Base-by-base conservation (phyloP, 139 green algal genomes). In the Chlamydomonas sp. region DNA sequence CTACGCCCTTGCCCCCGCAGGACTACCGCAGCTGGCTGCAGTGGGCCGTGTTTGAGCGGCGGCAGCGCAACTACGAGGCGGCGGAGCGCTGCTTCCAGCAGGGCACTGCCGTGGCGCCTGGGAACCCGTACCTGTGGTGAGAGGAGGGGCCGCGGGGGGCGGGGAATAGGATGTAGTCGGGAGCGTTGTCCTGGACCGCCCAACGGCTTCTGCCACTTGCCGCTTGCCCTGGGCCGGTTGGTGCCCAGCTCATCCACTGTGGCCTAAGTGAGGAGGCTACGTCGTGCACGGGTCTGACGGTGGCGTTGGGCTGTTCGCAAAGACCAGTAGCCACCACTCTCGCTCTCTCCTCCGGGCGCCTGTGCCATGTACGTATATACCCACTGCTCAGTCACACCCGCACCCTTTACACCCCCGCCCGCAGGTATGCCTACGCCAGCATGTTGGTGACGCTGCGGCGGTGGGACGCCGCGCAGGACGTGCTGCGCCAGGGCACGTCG, bases 121-220 rank as follows among this genome's bases (percentile, higher is more conserved):
- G 85, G 80, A 95, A 97, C 91, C 92, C 95, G 0, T 92, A 94
- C 91, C 82, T 97, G 4, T 97, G 94, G 92, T 95, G 77, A 69
- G 91, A 60, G 17, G 18, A 61, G 4, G 58, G 76, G 5, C 31
- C 31, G 31, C 31, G 31, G 31, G 31, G 31, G 31, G 31, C 31
- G 31, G 31, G 31, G 31, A 49, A 49, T 49, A 49, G 31, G 31
- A 49, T 49, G 31, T 49, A 49, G 31, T 49, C 31, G 0, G 31
- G 31, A 49, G 31, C 31, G 31, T 49, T 49, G 31, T 49, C 31
- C 31, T 49, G 31, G 31, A 49, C 31, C 31, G 31, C 31, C 31
- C 31, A 49, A 49, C 31, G 31, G 31, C 31, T 49, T 49, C 31
- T 49, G 31, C 31, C 31, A 49, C 31, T 49, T 49, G 31, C 31